Evolutionary conservation across 306 rosid species (phyloP).

Genomic region (Cicer arietinum): DNA sequence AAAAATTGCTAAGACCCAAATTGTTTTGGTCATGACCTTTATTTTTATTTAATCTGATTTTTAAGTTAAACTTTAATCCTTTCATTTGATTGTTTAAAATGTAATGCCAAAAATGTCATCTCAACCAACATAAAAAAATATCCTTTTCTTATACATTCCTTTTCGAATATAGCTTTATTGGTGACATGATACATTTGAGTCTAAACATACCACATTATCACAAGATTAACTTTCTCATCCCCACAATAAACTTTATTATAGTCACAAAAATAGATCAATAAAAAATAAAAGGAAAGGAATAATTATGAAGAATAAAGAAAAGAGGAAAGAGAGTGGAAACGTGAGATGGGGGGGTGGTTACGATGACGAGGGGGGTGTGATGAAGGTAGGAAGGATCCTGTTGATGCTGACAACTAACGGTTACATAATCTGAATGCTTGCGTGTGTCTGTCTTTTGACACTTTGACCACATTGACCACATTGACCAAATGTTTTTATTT

Average conservation of each 20-base stretch:
- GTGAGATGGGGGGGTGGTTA: neutral
- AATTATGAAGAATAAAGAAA: no score
- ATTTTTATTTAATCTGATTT: no score
- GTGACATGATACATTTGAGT: neutral
- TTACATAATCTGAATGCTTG: conserved; percentile 38
- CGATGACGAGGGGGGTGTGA: neutral
- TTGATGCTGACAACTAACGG: conserved; percentile 55
- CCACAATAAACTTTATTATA: neutral
- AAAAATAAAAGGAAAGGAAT: neutral
- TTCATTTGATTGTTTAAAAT: neutral
- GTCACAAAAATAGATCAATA: neutral
- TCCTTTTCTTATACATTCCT: neutral
- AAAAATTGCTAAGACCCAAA: no score
- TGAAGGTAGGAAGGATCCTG: conserved; percentile 1
- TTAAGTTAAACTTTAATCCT: neutral
- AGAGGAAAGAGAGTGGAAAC: neutral
- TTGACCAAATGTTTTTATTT: no score
- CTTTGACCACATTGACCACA: conserved; percentile 44
- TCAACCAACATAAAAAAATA: neutral
- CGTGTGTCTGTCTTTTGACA: neutral
- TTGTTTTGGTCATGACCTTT: no score
- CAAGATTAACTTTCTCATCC: neutral
- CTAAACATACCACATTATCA: neutral
- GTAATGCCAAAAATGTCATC: neutral
- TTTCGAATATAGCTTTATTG: neutral